A percentile compares a stretch with the other conserved stretches of the same genome.
Conservation (phyloP, 257 asterid species). For the Buddleja alternifolia region DNA sequence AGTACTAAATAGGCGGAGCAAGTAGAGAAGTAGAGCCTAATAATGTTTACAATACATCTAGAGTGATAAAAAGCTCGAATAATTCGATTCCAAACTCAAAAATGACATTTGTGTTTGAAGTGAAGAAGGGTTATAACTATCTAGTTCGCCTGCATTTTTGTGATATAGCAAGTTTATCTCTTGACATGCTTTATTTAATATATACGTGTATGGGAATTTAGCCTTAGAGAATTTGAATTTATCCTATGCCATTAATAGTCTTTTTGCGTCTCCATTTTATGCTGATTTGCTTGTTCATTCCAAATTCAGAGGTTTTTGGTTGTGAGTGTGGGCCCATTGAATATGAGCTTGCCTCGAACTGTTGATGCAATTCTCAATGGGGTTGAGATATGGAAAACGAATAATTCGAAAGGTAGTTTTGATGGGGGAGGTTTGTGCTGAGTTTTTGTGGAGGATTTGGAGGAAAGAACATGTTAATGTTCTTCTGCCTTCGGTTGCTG, state of each 20-base stretch:
- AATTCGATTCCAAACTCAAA: constrained; percentile 47
- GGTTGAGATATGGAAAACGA: constrained; percentile 80
- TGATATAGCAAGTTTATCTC: constrained; percentile 76
- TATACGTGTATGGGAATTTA: constrained; percentile 67
- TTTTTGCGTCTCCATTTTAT: constrained; percentile 86
- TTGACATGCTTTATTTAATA: constrained; percentile 69
- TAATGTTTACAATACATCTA: constrained; percentile 75
- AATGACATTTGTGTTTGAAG: constrained; percentile 66
- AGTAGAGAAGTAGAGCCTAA: constrained; percentile 95
- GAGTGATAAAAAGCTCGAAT: constrained; percentile 63
- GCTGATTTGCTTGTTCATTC: constrained; percentile 71
- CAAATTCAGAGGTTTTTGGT: constrained; percentile 43
- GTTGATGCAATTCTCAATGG: constrained; percentile 89
- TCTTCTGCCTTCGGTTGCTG: constrained; percentile 57
- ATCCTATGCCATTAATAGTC: constrained; percentile 44
- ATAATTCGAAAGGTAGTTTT: constrained; percentile 75
- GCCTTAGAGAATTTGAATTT: constrained; percentile 81
- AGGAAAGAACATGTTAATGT: constrained; percentile 45
- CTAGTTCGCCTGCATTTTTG: constrained; percentile 90
- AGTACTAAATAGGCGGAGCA: constrained; percentile 71
- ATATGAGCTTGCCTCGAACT: constrained; percentile 55
- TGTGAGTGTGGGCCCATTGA: constrained; percentile 80
- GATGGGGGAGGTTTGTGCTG: constrained; percentile 64
- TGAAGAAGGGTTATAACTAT: constrained; percentile 59
- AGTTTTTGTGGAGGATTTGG: constrained; percentile 62